Evolutionary conservation across 441 rosid genomes (phyloP).

Genomic region (Gossypium schwendimanii): DNA sequence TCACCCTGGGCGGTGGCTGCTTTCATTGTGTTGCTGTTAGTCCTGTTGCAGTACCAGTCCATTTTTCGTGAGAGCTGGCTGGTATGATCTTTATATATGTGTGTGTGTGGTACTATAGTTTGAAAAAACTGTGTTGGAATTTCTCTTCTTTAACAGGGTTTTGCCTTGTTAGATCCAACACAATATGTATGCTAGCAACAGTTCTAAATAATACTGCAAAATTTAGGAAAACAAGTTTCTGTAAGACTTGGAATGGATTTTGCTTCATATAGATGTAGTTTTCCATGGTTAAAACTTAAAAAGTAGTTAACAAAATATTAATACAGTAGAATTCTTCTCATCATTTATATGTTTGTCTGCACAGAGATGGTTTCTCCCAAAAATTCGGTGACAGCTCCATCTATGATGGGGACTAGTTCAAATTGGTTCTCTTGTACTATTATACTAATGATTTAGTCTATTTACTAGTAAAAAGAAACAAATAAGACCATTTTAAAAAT

Average conservation of each 20-base stretch:
- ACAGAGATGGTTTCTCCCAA: not conserved
- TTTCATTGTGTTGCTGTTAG: conserved; percentile 55
- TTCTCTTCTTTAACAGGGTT: not conserved
- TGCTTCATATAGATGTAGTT: not conserved
- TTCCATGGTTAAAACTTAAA: not conserved
- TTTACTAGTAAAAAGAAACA: not conserved
- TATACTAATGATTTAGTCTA: not conserved
- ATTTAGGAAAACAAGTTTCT: not conserved
- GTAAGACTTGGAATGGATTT: not conserved
- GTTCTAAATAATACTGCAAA: not conserved
- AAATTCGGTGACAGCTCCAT: not conserved
- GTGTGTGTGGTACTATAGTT: not conserved
- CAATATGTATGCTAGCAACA: not conserved
- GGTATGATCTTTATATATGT: conserved; percentile 2
- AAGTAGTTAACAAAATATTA: not conserved
- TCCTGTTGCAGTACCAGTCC: conserved; percentile 65
- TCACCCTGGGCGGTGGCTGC: conserved; percentile 95
- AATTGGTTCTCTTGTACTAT: not conserved
- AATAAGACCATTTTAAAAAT: not conserved
- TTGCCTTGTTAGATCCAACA: not conserved
- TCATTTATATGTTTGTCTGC: not conserved
- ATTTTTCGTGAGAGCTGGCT: conserved; percentile 60
- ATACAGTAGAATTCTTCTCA: not conserved
- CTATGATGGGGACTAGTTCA: not conserved
- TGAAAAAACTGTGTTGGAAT: not conserved